These are phyloP conservation scores for Monosporascus sp. DNA, from an alignment of 2,329 filamentous ascomycete genomes.

Conservation along the genomic window DNA sequence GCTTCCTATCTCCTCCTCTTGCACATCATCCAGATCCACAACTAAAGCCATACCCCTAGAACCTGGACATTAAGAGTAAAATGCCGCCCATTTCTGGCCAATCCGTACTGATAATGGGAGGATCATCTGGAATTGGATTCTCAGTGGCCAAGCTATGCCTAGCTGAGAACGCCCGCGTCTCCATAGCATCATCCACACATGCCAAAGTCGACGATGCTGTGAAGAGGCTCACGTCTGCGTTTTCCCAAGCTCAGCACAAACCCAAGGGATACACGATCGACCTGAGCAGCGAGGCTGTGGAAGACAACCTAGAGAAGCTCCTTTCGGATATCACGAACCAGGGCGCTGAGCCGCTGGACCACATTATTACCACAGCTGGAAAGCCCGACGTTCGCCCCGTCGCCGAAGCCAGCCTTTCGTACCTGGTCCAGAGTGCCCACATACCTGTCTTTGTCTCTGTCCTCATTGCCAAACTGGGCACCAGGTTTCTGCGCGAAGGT, in stretches of 20 bases:
- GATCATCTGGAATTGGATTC: conserved; percentile 59
- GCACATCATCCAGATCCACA: too few species aligned
- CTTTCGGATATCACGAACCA: conserved; percentile 30
- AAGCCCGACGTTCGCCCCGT: conserved; percentile 37
- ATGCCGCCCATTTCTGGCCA: conserved; percentile 21
- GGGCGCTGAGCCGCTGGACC: conserved; percentile 39
- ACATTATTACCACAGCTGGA: conserved; percentile 55
- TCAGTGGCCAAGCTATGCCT: conserved; percentile 54
- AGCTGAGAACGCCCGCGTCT: conserved; percentile 51
- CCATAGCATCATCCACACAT: conserved; percentile 53
- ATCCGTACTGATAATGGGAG: conserved; percentile 56
- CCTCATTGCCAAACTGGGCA: conserved; percentile 46
- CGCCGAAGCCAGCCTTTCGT: conserved; percentile 33
- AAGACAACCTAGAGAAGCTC: conserved; percentile 41
- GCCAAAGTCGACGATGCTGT: conserved; percentile 44
- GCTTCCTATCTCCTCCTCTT: too few species aligned
- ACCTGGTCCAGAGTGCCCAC: conserved; percentile 37
- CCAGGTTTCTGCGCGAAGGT: conserved; percentile 36
- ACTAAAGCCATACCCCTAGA: too few species aligned
- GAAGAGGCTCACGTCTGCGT: conserved; percentile 34
- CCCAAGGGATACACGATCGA: conserved; percentile 41
- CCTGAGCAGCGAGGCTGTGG: conserved; percentile 41
- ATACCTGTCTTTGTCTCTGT: conserved; percentile 48
- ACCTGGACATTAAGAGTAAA: too few species aligned
- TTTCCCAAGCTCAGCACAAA: conserved; percentile 28